Percentiles rank a stretch among this genome's conserved stretches.
Evolutionary conservation across 345 rosid species (phyloP).

Genomic region (Conringia planisiliqua): DNA sequence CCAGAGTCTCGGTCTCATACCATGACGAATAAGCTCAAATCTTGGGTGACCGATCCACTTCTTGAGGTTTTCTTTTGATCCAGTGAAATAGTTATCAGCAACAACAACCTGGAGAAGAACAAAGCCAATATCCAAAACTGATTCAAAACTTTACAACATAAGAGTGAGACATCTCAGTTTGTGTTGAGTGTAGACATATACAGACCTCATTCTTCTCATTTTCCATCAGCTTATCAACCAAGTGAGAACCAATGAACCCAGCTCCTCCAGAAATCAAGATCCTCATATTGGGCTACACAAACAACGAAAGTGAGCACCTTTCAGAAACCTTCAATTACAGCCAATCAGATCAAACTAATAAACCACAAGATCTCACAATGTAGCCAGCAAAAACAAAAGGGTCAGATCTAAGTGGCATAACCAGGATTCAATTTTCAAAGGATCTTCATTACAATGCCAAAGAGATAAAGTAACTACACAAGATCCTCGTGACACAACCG

Average conservation of each 20-base stretch:
- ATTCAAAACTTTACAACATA: not conserved
- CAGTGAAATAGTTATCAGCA: slow-evolving; percentile 88
- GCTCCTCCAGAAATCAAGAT: slow-evolving; percentile 96
- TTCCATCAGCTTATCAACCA: slow-evolving; percentile 91
- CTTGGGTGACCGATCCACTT: slow-evolving; percentile 98
- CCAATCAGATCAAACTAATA: not conserved
- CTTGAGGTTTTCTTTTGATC: slow-evolving; percentile 82
- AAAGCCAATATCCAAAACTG: not conserved
- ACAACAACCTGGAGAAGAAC: slow-evolving; percentile 57
- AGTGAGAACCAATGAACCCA: slow-evolving; percentile 95
- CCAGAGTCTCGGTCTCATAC: slow-evolving; percentile 18
- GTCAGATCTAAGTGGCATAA: slow-evolving; percentile 24
- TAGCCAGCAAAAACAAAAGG: not conserved
- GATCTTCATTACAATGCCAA: slow-evolving; percentile 14
- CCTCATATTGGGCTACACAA: slow-evolving; percentile 83
- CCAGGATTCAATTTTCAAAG: not conserved
- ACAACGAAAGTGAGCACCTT: not conserved
- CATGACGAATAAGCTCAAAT: slow-evolving; percentile 95
- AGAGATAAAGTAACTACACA: slow-evolving; percentile 21
- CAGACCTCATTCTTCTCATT: slow-evolving; percentile 86
- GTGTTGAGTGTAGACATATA: not conserved
- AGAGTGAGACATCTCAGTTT: not conserved
- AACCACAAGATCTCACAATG: slow-evolving; percentile 1
- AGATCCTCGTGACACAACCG: slow-evolving; percentile 11
- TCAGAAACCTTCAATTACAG: not conserved